Conservation (phyloP, 768 basidiomycete genomes). For the Ephemerocybe angulata region DNA sequence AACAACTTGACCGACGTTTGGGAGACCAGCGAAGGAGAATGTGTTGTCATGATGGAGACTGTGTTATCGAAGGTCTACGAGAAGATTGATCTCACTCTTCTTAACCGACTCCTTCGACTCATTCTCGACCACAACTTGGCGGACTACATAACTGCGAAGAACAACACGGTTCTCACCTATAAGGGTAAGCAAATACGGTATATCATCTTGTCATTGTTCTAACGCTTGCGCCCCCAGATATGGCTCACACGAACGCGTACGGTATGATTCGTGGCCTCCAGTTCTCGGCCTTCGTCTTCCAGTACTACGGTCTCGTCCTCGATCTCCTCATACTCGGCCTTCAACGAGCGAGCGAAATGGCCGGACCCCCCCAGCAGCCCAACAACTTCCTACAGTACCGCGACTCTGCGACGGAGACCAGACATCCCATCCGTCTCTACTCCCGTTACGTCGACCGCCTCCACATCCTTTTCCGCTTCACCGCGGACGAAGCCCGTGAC, state of each 20-base stretch:
- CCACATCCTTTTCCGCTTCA: slow-evolving; percentile 96
- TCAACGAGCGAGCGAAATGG: slow-evolving; percentile 99
- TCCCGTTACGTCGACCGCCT: slow-evolving; percentile 94
- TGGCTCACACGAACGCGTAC: slow-evolving; percentile 97
- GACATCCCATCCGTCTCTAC: slow-evolving; percentile 97
- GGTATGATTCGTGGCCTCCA: slow-evolving; percentile 97
- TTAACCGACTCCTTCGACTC: slow-evolving; percentile 92
- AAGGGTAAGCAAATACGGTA: slow-evolving; percentile 2
- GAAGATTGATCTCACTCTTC: slow-evolving; percentile 94
- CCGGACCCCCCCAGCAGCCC: slow-evolving; percentile 94
- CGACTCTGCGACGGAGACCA: slow-evolving; percentile 90
- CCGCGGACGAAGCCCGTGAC: slow-evolving; percentile 94
- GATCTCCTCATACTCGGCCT: slow-evolving; percentile 94
- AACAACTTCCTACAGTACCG: slow-evolving; percentile 99
- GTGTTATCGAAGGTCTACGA: slow-evolving; percentile 97
- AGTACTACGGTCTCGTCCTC: slow-evolving; percentile 94
- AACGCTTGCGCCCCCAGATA: slow-evolving; percentile 45
- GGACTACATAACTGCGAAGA: slow-evolving; percentile 99
- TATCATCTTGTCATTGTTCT: slow-evolving; percentile 6
- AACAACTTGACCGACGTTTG: slow-evolving; percentile 98
- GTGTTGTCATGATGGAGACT: slow-evolving; percentile 98
- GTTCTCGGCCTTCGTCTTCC: slow-evolving; percentile 99
- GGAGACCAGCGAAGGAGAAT: slow-evolving; percentile 98
- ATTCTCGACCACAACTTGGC: slow-evolving; percentile 99
- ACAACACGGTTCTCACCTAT: slow-evolving; percentile 66